A percentile compares a stretch with the other conserved stretches of the same genome.
These are phyloP conservation scores for Neospermospora avenae DNA, from an alignment of 2,329 filamentous ascomycete species.

Conservation along the genomic window DNA sequence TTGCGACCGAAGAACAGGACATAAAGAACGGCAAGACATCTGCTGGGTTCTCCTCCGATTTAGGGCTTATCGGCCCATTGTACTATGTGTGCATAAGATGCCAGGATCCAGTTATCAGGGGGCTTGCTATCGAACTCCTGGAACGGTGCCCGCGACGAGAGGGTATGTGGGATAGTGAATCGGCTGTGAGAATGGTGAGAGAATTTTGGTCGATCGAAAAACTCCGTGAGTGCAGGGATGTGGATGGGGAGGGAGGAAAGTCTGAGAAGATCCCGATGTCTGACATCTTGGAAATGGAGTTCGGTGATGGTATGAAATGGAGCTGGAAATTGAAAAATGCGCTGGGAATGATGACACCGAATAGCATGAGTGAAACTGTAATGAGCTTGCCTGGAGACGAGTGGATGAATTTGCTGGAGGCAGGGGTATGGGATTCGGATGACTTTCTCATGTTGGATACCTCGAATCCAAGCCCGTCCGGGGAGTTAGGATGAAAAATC, in stretches of 20 bases:
- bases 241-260: not conserved
- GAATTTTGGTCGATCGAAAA: constrained; percentile 29
- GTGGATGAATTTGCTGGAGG: constrained; percentile 4
- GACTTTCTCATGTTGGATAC: not conserved
- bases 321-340: constrained; percentile 26
- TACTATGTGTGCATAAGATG: constrained; percentile 30
- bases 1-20: constrained; percentile 29
- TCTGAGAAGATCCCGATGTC: constrained; percentile 5
- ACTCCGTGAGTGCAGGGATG: constrained; percentile 9
- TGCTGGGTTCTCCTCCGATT: constrained; percentile 30
- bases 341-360: not conserved
- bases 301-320: constrained; percentile 27
- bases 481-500: not conserved
- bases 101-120: constrained; percentile 10
- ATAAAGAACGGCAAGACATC: constrained; percentile 22
- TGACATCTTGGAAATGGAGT: constrained; percentile 20
- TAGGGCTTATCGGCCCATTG: constrained; percentile 31
- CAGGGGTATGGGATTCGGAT: constrained; percentile 2
- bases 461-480: not conserved
- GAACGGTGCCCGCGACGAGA: constrained; percentile 28
- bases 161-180: constrained; percentile 34
- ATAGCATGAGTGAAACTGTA: not conserved
- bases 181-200: constrained; percentile 20
- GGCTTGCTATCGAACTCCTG: constrained; percentile 27
- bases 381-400: not conserved